Evolutionary conservation across 805 yeast genomes (phyloP), one percentile per base, ranked within the genome.

Genomic region (Candida vartiovaarae): DNA sequence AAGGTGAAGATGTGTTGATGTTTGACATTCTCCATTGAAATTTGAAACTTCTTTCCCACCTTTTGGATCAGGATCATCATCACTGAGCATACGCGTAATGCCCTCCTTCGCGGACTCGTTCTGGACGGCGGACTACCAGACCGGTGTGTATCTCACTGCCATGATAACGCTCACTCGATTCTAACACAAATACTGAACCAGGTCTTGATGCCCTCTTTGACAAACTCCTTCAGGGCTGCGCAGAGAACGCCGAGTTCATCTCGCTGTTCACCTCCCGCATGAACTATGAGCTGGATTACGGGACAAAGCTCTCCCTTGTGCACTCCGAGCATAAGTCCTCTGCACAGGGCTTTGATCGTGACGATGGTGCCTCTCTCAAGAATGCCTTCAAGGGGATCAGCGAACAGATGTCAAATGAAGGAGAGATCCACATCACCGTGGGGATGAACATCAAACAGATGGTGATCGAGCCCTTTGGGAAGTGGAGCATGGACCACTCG

Each of bases 401-500:
- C 31, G 63, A 59, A 23, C 78, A 78, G 51, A 75, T 82, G 71
- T 62, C 63, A 20, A 68, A 64, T 32, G 84, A 84, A 60, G 86
- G 85, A 5, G 61, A 62, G 38, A 67, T 70, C 32, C 90, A 82
- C 58, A 44, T 76, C 36, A 72, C 73, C 39, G 75, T 86, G 27
- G 84, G 91, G 1, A 67, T 72, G 4, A 76, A 75, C 49, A 80
- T 87, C 46, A 72, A 75, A 44, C 54, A 65, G 2, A 65, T 76
- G 60, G 91, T 87, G 1, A 57, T 84, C 40, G 71, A 70, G 25
- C 95, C 95, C 1, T 87, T 87, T 55, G 61, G 76, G 8, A 73
- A 74, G 53, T 88, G 95, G 95, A 73, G 89, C 35, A 68, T 66
- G 15, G 89, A 82, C 42, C 95, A 87, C 62, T 74, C 73, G 42